Evolutionary conservation across 345 rosid species (phyloP), one percentile per base, ranked within the genome.

Genomic region (Leavenworthia alabamica): DNA sequence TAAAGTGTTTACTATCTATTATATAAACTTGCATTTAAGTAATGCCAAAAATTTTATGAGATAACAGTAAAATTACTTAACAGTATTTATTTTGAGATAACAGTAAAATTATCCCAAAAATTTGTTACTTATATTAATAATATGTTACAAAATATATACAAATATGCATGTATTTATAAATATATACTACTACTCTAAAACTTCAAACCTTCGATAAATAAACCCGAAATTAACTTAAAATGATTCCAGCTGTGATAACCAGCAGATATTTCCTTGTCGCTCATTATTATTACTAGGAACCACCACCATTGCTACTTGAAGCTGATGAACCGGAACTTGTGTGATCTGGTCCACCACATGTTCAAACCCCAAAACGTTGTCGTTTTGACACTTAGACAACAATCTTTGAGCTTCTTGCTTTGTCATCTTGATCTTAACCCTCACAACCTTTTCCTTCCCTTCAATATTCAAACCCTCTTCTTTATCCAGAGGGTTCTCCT

Each of bases 351-450:
- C 35, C 1, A 83, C 80, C 0, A 77, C 76, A 28, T 86, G 86
- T 58, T 65, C 55, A 45, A 86, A 79, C 29, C 71, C 77, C 44
- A 82, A 79, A 50, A 76, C 44, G 24, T 80, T 80, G 62, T 79
- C 88, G 2, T 79, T 77, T 71, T 73, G 63, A 33, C 90, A 76
- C 66, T 76, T 83, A 0, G 75, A 44, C 28, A 84, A 15, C n/a
- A 84, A 35, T 3, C 81, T 75, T 24, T 70, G 67, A 3, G 90
- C 95, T 68, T 82, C 86, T 14, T 58, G 28, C 64, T 72, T 80
- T 6, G 88, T 84, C 95, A 86, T 83, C 84, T 26, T 77, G 60
- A 86, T 73, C 77, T 79, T 84, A 22, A 86, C 79, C 66, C 88
- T 78, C 19, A 77, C 48, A 53, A 63, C 66, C 9, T 32, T 43